A percentile compares a stretch with the other conserved stretches of the same genome.
phyloP scores from a whole-genome alignment of 2,329 filamentous ascomycete species.

The Malbranchea zuffiana region DNA sequence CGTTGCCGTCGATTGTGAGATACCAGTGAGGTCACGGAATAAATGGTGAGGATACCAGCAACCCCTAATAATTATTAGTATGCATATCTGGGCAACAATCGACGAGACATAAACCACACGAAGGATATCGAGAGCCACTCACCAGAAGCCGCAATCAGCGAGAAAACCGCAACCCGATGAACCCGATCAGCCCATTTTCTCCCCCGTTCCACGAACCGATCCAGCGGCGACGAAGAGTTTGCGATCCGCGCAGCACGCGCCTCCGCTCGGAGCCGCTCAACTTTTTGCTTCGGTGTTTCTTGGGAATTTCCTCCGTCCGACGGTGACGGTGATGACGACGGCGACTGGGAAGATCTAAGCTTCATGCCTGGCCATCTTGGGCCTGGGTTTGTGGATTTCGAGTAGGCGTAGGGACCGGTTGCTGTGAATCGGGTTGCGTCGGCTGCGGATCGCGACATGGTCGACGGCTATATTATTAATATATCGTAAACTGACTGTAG shows the following conservation, averaged over 20 bases:
- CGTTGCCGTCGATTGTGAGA: slow-evolving; percentile 56
- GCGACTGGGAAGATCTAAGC: slow-evolving; percentile 13
- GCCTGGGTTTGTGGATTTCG: slow-evolving; percentile 22
- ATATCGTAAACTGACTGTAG: too few species aligned
- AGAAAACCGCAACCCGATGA: slow-evolving; percentile 49
- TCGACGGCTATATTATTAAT: too few species aligned
- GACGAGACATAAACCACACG: slow-evolving; percentile 8
- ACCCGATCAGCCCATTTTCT: slow-evolving; percentile 49
- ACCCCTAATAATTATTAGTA: slow-evolving; percentile 36
- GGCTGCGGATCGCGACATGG: slow-evolving; percentile 39
- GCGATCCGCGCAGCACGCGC: slow-evolving; percentile 56
- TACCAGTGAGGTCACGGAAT: slow-evolving; percentile 55
- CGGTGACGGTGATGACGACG: slow-evolving; percentile 9
- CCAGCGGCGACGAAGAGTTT: slow-evolving; percentile 45
- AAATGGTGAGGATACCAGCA: slow-evolving; percentile 49
- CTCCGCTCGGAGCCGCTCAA: slow-evolving; percentile 56
- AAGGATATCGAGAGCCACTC: slow-evolving; percentile 19
- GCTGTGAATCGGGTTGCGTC: slow-evolving; percentile 43
- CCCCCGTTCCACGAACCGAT: slow-evolving; percentile 44
- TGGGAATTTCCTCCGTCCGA: slow-evolving; percentile 11
- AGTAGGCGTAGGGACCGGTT: slow-evolving; percentile 39
- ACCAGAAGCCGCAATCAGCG: slow-evolving; percentile 53
- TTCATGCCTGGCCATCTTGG: slow-evolving; percentile 15
- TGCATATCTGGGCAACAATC: background rate
- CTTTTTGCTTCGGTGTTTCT: slow-evolving; percentile 60